These are phyloP conservation scores for Penicillium cataractarum DNA, from an alignment of 495 filamentous ascomycete genomes.

Conservation along the genomic window DNA sequence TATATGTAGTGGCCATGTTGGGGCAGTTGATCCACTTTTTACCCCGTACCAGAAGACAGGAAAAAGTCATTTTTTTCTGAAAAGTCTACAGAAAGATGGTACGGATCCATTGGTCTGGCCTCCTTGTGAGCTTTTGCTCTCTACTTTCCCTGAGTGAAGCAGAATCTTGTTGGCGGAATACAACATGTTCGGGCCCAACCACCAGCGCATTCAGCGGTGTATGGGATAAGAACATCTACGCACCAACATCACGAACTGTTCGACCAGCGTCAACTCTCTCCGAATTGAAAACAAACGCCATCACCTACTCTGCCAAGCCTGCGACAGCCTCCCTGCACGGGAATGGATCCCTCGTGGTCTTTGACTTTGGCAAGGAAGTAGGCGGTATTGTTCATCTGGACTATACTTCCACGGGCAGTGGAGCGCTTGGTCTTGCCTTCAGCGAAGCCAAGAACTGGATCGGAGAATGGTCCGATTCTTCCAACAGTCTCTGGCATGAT, in stretches of 20 bases:
- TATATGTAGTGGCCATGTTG: slow-evolving; percentile 13
- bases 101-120: slow-evolving; percentile 15
- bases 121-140: slow-evolving; percentile 23
- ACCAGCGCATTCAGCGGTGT: slow-evolving; percentile 57
- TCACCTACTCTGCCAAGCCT: slow-evolving; percentile 30
- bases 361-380: slow-evolving; percentile 63
- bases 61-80: not conserved
- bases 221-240: slow-evolving; percentile 65
- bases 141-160: slow-evolving; percentile 27
- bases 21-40: slow-evolving; percentile 1
- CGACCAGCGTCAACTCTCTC: slow-evolving; percentile 51
- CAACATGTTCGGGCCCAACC: slow-evolving; percentile 56
- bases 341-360: slow-evolving; percentile 54
- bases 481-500: slow-evolving; percentile 58
- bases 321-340: slow-evolving; percentile 38
- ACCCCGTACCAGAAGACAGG: not conserved
- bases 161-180: slow-evolving; percentile 59
- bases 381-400: slow-evolving; percentile 57
- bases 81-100: slow-evolving; percentile 21
- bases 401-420: slow-evolving; percentile 49
- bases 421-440: slow-evolving; percentile 61
- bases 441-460: slow-evolving; percentile 66
- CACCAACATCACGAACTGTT: slow-evolving; percentile 57
- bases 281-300: slow-evolving; percentile 35
- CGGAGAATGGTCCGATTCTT: slow-evolving; percentile 61